These are phyloP conservation scores for Pseudocercospora crystallina DNA, from an alignment of 2,329 filamentous ascomycete genomes.

Conservation along the genomic window DNA sequence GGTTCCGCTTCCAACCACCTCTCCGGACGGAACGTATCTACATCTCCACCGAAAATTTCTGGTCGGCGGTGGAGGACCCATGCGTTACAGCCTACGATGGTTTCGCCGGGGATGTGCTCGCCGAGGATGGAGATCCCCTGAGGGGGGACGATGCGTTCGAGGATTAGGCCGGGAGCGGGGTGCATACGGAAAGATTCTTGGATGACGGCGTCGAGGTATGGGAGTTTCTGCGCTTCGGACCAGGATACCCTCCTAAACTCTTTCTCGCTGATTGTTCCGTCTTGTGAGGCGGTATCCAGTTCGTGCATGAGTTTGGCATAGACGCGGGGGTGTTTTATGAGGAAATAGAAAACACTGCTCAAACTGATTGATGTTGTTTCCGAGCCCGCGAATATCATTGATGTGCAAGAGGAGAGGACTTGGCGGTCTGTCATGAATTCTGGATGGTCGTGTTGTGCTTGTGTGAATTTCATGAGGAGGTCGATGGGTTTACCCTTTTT, in stretches of 20 bases:
- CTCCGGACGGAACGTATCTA: conserved; percentile 67
- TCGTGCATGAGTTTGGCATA: conserved; percentile 60
- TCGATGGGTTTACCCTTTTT: conserved; percentile 51
- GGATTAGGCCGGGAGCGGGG: conserved; percentile 68
- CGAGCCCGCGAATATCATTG: conserved; percentile 65
- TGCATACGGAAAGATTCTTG: conserved; percentile 77
- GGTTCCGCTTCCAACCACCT: conserved; percentile 60
- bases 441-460: conserved; percentile 65
- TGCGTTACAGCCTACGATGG: conserved; percentile 71
- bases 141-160: conserved; percentile 71
- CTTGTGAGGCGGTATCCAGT: conserved; percentile 58
- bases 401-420: conserved; percentile 70
- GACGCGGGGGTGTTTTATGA: conserved; percentile 62
- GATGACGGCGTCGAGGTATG: conserved; percentile 74
- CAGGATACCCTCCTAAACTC: conserved; percentile 64
- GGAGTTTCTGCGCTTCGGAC: conserved; percentile 66
- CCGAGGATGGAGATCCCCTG: conserved; percentile 65
- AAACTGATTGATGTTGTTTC: conserved; percentile 79
- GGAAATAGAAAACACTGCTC: conserved; percentile 69
- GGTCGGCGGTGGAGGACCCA: conserved; percentile 71
- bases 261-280: conserved; percentile 48
- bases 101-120: conserved; percentile 64
- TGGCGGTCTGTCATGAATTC: conserved; percentile 70
- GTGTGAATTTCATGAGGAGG: conserved; percentile 70
- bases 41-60: conserved; percentile 68